Evolutionary conservation across 2,329 filamentous ascomycete genomes (phyloP), one percentile per base, ranked within the genome.

Genomic region (Atkinsonella texensis): DNA sequence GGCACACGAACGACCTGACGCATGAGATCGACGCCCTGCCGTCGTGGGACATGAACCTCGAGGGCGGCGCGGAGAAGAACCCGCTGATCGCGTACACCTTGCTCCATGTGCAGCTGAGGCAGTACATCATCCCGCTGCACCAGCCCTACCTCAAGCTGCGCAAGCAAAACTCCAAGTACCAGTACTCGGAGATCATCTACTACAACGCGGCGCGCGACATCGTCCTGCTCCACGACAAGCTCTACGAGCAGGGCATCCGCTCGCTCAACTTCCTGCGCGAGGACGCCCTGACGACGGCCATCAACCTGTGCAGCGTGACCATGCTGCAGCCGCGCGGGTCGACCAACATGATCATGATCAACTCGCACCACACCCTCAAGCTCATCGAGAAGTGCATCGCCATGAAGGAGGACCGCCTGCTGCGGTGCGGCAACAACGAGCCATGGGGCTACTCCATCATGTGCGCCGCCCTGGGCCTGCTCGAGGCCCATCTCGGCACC

Each of bases 381-480:
- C 68, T 82, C n/a, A 74, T 83, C 11, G 77, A 81, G 59, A 80
- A 77, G 60, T 81, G 79, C 54, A 72, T 82, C 39, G 65, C 67
- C 46, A 76, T 83, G 71, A 81, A 81, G 60, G 78, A 81, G 58
- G 78, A 82, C 57, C 73, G 77, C 1, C 72, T 82, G 8, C 62
- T 83, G 23, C 70, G 78, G n/a, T 80, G 77, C 55, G 79, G 79
- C 15, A 81, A 81, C 65, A 79, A 80, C 58, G 79, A 83, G 59
- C 79, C 79, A 0, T 82, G 79, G 79, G 77, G 77, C 17, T 81
- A 81, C 62, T 78, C 75, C 51, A 80, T 80, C 61, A 79, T 82
- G 74, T 82, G 78, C 56, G 76, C 78, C 3, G 77, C 79, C 1
- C 69, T 76, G 28, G 79, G 79, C 3, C 68, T 83, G 10, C 68